Conservation (phyloP, 2,329 filamentous ascomycete species). For the Pestalotiopsis sp. region DNA sequence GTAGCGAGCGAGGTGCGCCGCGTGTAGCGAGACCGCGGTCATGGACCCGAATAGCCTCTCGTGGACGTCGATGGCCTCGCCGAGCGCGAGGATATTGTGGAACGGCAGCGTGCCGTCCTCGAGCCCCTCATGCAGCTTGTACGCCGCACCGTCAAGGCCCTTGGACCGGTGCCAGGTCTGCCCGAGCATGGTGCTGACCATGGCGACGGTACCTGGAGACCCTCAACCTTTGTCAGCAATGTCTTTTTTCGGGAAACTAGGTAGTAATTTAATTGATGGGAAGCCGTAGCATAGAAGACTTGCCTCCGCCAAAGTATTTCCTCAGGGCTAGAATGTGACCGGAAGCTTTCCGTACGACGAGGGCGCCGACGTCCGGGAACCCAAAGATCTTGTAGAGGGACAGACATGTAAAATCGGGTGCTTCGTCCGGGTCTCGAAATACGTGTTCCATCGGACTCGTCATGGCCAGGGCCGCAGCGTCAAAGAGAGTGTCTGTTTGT, state of each 20-base stretch:
- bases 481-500: conserved; percentile 48
- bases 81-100: conserved; percentile 65
- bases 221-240: too few species aligned
- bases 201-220: conserved; percentile 55
- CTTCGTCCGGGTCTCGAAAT: conserved; percentile 50
- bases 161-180: conserved; percentile 18
- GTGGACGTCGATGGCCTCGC: conserved; percentile 61
- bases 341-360: conserved; percentile 59
- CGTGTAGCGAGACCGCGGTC: conserved; percentile 60
- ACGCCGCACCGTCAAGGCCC: conserved; percentile 29
- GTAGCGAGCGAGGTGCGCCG: conserved; percentile 51
- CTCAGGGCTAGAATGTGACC: conserved; percentile 56
- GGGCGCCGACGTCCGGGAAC: conserved; percentile 64
- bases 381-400: conserved; percentile 71
- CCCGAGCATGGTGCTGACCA: conserved; percentile 54
- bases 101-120: conserved; percentile 71
- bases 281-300: not conserved
- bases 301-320: conserved; percentile 66
- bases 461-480: conserved; percentile 67
- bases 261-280: too few species aligned
- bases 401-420: conserved; percentile 63
- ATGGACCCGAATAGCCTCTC: conserved; percentile 59
- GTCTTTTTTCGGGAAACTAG: too few species aligned
- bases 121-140: conserved; percentile 59
- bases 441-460: conserved; percentile 56